Conservation (phyloP, 768 basidiomycete species). For the Termitomyces sp. region DNA sequence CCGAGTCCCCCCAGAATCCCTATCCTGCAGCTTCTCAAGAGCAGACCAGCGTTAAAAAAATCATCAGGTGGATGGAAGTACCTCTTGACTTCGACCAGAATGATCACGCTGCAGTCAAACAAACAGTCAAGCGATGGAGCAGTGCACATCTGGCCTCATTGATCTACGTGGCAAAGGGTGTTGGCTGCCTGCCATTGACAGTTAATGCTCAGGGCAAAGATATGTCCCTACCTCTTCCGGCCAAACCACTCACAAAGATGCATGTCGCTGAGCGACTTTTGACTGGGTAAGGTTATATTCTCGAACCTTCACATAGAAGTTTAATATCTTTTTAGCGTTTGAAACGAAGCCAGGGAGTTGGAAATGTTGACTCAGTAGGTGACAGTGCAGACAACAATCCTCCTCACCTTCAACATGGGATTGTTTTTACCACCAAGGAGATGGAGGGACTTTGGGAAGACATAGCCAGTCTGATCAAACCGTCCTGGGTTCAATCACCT, state of each 20-base stretch:
- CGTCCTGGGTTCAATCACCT: slow-evolving; percentile 23
- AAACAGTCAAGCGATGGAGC: neutral
- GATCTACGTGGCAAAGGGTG: neutral
- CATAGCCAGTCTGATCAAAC: slow-evolving; percentile 14
- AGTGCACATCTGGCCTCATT: neutral
- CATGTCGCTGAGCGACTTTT: neutral
- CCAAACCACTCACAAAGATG: neutral
- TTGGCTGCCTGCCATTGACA: neutral
- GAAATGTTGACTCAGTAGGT: neutral
- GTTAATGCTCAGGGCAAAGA: neutral
- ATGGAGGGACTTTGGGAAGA: slow-evolving; percentile 3
- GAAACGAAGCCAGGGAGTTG: neutral
- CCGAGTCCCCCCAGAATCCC: neutral
- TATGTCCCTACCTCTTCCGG: neutral
- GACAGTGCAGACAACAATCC: neutral
- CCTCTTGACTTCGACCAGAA: neutral
- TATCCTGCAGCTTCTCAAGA: neutral
- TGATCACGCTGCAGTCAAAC: neutral
- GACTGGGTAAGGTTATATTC: neutral
- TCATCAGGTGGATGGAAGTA: neutral
- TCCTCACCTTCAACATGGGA: neutral
- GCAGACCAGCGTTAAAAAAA: neutral
- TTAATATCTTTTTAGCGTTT: neutral
- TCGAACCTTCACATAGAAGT: too few relatives aligned
- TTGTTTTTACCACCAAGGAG: slow-evolving; percentile 3